These are phyloP conservation scores for Saussurea involucrata DNA, from an alignment of 129 eudicot species.

Conservation along the genomic window DNA sequence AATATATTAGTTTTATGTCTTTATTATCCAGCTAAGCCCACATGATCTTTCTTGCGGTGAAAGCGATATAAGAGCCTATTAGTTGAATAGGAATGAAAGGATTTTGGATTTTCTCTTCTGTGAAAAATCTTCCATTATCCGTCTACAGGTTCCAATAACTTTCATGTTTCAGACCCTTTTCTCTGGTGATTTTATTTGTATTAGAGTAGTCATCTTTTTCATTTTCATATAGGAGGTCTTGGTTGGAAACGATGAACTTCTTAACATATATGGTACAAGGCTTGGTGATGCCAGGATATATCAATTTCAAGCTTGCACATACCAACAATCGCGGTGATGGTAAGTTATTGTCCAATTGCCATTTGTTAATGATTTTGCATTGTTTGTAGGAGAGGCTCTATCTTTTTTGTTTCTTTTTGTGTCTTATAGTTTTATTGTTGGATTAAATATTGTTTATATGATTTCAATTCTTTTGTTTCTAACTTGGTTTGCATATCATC, in stretches of 20 bases:
- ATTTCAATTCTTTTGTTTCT: too few species aligned
- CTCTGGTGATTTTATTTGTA: too few species aligned
- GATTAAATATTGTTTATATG: too few species aligned
- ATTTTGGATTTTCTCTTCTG: neutral
- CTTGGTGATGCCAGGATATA: conserved; percentile 64
- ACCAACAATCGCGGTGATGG: conserved; percentile 86
- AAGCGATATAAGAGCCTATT: too few species aligned
- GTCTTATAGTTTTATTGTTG: too few species aligned
- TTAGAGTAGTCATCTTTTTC: too few species aligned
- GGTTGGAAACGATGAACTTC: conserved; percentile 76
- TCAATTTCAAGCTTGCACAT: conserved; percentile 58
- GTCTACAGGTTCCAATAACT: conserved; percentile 53
- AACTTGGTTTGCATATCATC: too few species aligned
- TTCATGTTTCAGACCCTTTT: neutral
- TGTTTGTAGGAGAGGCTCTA: neutral
- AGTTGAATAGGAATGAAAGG: too few species aligned
- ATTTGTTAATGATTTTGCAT: neutral
- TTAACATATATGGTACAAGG: conserved; percentile 48
- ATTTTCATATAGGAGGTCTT: conserved; percentile 47
- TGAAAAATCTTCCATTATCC: conserved; percentile 71
- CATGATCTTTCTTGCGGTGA: too few species aligned
- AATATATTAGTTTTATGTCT: too few species aligned
- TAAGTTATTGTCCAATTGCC: conserved; percentile 5
- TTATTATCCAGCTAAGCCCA: too few species aligned
- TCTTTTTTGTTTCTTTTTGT: neutral